Conservation (phyloP, 2,329 filamentous ascomycete species). For the Aciculosporium take region DNA sequence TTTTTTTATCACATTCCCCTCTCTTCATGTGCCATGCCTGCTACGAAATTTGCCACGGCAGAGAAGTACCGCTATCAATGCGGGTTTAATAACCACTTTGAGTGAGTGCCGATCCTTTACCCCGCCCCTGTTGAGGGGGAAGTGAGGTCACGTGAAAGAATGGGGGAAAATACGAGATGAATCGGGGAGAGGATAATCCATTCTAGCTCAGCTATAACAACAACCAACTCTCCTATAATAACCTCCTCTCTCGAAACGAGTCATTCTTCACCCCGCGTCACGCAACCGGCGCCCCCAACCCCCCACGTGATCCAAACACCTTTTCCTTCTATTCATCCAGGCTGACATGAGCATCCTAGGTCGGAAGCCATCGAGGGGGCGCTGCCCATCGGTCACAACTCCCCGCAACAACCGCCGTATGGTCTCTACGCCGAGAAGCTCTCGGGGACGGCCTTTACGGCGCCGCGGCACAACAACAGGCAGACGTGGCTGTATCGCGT, state of each 20-base stretch:
- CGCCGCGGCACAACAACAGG: constrained; percentile 52
- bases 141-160: too few relatives aligned
- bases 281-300: too few relatives aligned
- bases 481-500: constrained; percentile 63
- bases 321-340: not conserved
- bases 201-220: too few relatives aligned
- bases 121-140: too few relatives aligned
- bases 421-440: constrained; percentile 75
- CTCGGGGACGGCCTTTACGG: constrained; percentile 58
- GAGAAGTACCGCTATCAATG: constrained; percentile 61
- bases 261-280: too few relatives aligned
- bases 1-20: too few relatives aligned
- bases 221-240: too few relatives aligned
- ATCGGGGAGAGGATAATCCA: too few relatives aligned
- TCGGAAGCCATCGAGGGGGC: constrained; percentile 64
- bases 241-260: too few relatives aligned
- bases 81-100: constrained; percentile 64
- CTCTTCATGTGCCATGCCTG: constrained; percentile 27
- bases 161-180: too few relatives aligned
- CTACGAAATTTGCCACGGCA: constrained; percentile 31
- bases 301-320: too few relatives aligned
- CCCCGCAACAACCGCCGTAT: constrained; percentile 63
- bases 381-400: constrained; percentile 63
- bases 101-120: too few relatives aligned
- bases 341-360: constrained; percentile 26